Evolutionary conservation across 768 basidiomycete genomes (phyloP).

Genomic region (Suillus cothurnatus): DNA sequence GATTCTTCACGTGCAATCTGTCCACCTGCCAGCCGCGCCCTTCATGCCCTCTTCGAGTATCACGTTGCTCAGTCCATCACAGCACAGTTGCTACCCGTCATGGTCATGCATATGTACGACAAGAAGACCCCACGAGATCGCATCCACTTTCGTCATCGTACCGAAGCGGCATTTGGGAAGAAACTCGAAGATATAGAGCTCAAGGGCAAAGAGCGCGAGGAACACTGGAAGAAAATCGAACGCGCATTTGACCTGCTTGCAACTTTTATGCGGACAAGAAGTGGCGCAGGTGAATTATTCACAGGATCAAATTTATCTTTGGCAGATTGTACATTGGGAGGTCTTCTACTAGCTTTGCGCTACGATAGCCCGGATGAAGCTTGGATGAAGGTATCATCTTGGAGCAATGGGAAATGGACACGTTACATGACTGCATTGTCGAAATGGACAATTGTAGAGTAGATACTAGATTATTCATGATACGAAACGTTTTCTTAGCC

Average conservation of each 20-base stretch:
- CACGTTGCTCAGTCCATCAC: constrained; percentile 20
- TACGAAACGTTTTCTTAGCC: neutral
- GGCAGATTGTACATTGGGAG: constrained; percentile 31
- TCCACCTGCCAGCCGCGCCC: constrained; percentile 23
- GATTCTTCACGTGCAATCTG: constrained; percentile 17
- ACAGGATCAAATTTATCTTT: constrained; percentile 23
- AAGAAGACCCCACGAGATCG: constrained; percentile 24
- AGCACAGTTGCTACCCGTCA: constrained; percentile 19
- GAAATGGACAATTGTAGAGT: constrained; percentile 18
- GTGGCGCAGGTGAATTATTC: constrained; percentile 18
- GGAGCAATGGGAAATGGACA: constrained; percentile 33
- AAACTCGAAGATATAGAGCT: constrained; percentile 15
- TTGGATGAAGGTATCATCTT: constrained; percentile 26
- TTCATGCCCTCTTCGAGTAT: constrained; percentile 28
- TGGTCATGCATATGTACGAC: constrained; percentile 23
- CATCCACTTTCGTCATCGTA: constrained; percentile 18
- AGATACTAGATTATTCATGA: neutral
- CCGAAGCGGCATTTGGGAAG: constrained; percentile 16
- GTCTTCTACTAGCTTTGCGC: constrained; percentile 25
- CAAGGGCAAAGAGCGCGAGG: constrained; percentile 25
- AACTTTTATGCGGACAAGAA: constrained; percentile 8
- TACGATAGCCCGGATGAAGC: constrained; percentile 30
- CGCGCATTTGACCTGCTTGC: constrained; percentile 16
- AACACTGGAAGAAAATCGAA: constrained; percentile 25
- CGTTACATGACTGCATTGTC: constrained; percentile 22